Conservation (phyloP, 2,329 filamentous ascomycete species). For the Colletotrichum sp. region DNA sequence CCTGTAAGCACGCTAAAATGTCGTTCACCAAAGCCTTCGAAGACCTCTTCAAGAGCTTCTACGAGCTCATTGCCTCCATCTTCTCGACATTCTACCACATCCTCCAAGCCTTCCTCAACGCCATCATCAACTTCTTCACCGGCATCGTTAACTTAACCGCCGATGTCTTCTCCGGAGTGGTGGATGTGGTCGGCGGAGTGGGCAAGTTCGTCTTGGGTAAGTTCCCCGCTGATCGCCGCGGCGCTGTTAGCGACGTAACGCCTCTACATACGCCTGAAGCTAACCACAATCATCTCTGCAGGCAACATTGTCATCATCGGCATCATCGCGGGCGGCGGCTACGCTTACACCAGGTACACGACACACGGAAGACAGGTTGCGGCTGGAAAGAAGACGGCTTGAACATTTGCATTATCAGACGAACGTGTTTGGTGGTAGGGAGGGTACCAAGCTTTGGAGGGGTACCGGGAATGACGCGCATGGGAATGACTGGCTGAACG, state of each 20-base stretch:
- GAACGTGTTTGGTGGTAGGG: background rate
- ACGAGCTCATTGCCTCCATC: constrained; percentile 44
- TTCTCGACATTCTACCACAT: constrained; percentile 37
- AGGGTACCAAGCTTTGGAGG: background rate
- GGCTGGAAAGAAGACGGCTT: constrained; percentile 32
- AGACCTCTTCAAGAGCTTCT: constrained; percentile 45
- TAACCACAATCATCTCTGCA: constrained; percentile 7
- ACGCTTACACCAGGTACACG: constrained; percentile 38
- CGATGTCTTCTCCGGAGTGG: constrained; percentile 38
- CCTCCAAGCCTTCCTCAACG: constrained; percentile 35
- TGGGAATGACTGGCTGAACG: background rate
- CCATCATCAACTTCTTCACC: constrained; percentile 38
- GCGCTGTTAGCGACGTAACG: background rate
- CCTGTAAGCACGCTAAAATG: constrained; percentile 27
- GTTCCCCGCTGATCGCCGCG: constrained; percentile 9
- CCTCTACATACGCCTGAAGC: background rate
- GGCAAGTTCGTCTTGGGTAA: constrained; percentile 44
- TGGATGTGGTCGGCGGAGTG: constrained; percentile 41
- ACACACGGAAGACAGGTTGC: constrained; percentile 31
- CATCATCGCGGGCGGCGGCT: constrained; percentile 31
- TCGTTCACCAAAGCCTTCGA: constrained; percentile 38
- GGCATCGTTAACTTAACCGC: constrained; percentile 39
- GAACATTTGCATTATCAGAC: background rate
- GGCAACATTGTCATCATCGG: constrained; percentile 42
- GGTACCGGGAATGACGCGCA: background rate